Base-by-base conservation (phyloP, 2,329 filamentous ascomycete species). In the Neonectria hederae region DNA sequence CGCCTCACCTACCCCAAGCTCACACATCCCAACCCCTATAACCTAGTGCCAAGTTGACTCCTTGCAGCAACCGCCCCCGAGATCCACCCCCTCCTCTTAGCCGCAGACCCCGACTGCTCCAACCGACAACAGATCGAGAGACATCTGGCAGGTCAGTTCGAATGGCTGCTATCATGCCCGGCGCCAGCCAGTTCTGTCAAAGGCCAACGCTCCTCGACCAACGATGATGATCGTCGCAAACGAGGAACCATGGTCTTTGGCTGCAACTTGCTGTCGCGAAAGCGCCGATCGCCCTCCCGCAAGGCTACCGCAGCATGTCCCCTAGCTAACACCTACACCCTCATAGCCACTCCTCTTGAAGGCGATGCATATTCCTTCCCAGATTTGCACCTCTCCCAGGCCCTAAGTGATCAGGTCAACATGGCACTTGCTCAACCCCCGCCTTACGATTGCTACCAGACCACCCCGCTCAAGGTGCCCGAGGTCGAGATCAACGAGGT, bases 191-290 rank as follows among this genome's bases (percentile, higher is more conserved):
- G 65, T 69, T 71, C 68, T 53, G 65, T 65, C 65, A 69, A 67
- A 45, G 57, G 66, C 56, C 62, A 66, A 53, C 61, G 51, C 46
- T 63, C 58, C 56, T 52, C 58, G 28, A 54, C 59, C 38, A 45
- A 70, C 53, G 63, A 63, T 54, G 56, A 59, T 42, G 51, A 51
- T 53, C 46, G 51, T 65, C 57, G 49, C 32, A 21, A 59, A n/a
- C 52, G 65, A 62, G 63, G 71, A 65, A 75, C 69, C 56, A 78
- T 76, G 67, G 72, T 83, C 19, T 83, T 85, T 68, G 86, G 85
- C 61, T 87, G 85, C 77, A 88, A 86, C 69, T 75, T 88, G 59
- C 70, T 88, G 63, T 78, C 78, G 51, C 78, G 79, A 65, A 73
- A 74, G 55, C 69, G 76, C 53, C 68, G 32, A 65, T 48, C 68